Base-by-base conservation (phyloP, 1,284 basidiomycete species). In the Pholiota adiposa region DNA sequence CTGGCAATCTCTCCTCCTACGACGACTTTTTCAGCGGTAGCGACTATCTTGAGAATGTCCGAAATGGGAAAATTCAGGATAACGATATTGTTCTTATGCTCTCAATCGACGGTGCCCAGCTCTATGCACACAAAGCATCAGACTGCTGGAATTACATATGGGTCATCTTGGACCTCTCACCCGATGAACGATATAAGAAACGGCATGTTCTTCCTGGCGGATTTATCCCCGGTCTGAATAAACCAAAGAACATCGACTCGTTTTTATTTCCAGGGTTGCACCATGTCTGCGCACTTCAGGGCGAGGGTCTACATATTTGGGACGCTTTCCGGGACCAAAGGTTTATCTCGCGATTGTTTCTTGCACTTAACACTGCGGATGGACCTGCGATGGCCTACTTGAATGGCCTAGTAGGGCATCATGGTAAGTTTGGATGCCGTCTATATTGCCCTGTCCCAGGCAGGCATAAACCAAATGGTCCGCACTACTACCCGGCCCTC, bases 101-200 rank as follows among this genome's bases (percentile, higher is more conserved):
- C 18, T 72, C 72, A 7, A 67, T 73, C 36, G 69, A 75, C 50
- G 72, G 73, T 49, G 71, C 71, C 12, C 73, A 73, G 59, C 67
- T 75, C 1, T 75, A 72, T 58, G 57, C 54, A 21, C 59, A 67
- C 60, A 73, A 72, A 56, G 44, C 51, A 16, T 73, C 70, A 0
- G 71, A 74, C 51, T 67, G 65, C 54, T 73, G 71, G 73, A 72
- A 73, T 27, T 70, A 67, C 25, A 70, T 74, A 3, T 75, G 71
- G 70, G 58, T 74, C 9, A 50, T 73, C 25, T 23, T 67, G 5
- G 67, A 73, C 49, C 54, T 69, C 3, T 31, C 65, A 4, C 72
- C 72, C 0, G 62, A 67, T 11, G 9, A 44, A 21, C 68, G 68
- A 9, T 74, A 73, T 59, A 73, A 69, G 48, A 72, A 73, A 51